Conservation (phyloP, 2,329 filamentous ascomycete genomes). For the Xylaria sp. region DNA sequence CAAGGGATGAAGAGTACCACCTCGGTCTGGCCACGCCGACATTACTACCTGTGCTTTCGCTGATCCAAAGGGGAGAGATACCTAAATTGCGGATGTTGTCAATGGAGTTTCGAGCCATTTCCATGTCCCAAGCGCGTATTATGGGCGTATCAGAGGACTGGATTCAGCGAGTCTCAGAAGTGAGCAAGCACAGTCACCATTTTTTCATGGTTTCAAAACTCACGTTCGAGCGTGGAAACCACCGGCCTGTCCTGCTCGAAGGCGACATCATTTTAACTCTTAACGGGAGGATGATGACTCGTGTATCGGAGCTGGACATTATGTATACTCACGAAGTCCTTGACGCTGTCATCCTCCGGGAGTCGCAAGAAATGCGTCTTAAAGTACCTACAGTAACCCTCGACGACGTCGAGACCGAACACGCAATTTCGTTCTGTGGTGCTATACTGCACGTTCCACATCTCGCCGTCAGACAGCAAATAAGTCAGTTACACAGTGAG, state of each 20-base stretch:
- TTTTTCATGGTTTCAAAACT: conserved; percentile 99
- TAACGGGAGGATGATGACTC: conserved; percentile 91
- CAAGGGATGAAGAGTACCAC: conserved; percentile 96
- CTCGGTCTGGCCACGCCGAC: conserved; percentile 90
- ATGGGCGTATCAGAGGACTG: conserved; percentile 97
- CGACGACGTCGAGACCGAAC: conserved; percentile 90
- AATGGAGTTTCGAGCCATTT: conserved; percentile 92
- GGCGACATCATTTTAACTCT: conserved; percentile 92
- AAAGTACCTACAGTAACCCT: conserved; percentile 87
- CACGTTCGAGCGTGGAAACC: conserved; percentile 68
- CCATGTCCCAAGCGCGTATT: conserved; percentile 95
- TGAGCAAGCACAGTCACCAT: conserved; percentile 93
- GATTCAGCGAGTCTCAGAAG: conserved; percentile 89
- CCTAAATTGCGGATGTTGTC: conserved; percentile 91
- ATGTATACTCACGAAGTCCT: conserved; percentile 93
- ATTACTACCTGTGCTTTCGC: conserved; percentile 85
- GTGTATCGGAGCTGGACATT: conserved; percentile 90
- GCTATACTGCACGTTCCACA: conserved; percentile 93
- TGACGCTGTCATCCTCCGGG: conserved; percentile 86
- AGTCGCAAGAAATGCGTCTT: conserved; percentile 81
- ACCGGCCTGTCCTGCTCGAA: conserved; percentile 75
- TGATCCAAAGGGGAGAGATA: conserved; percentile 82
- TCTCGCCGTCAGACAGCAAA: conserved; percentile 96
- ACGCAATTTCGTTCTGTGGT: conserved; percentile 93
- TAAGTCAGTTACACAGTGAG: conserved; percentile 94